Base-by-base conservation (phyloP, 306 rosid species). In the Cercis canadensis region DNA sequence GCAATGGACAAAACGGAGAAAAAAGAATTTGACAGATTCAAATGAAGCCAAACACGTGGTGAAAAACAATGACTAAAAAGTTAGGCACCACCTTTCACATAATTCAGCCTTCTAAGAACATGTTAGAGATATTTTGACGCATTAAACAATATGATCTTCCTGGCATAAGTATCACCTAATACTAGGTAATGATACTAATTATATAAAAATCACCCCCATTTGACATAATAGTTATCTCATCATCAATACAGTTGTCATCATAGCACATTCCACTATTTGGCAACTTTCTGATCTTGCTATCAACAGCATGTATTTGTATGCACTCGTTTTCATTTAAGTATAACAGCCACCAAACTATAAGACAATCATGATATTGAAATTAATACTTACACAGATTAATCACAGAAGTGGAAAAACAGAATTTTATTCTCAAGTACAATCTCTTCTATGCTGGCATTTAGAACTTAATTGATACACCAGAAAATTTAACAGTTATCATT, bases 241-340 rank as follows among this genome's bases (percentile, higher is more conserved):
- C 29, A 36, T 67, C 19, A 50, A 17, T 2, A 40, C 11, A 49
- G 31, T 47, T 69, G 32, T 44, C 58, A 21, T 67, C 58, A 75
- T 21, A 13, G 54, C 55, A 69, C 34, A 17, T 24, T 24, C 47
- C 50, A 16, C 55, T 39, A 31, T 37, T 47, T 32, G 10, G 41
- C 75, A 39, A 52, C 15, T 44, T 5, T n/a, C 29, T 16, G 19
- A 54, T 29, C 41, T 52, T 37, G 65, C 70, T 12, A 15, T 49
- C 62, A 58, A 67, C 44, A 52, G 50, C 14, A 50, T 39, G 43
- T 24, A 44, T 11, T 3, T 50, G 29, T 31, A 60, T 7, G 34
- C 67, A 37, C 44, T 31, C 14, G 34, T 29, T 70, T 57, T 45
- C 18, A 33, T 68, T 62, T 67, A 36, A 39, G 53, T n/a, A 9